Evolutionary conservation across 768 basidiomycete genomes (phyloP).

Genomic region (Lactarius sanguifluus): DNA sequence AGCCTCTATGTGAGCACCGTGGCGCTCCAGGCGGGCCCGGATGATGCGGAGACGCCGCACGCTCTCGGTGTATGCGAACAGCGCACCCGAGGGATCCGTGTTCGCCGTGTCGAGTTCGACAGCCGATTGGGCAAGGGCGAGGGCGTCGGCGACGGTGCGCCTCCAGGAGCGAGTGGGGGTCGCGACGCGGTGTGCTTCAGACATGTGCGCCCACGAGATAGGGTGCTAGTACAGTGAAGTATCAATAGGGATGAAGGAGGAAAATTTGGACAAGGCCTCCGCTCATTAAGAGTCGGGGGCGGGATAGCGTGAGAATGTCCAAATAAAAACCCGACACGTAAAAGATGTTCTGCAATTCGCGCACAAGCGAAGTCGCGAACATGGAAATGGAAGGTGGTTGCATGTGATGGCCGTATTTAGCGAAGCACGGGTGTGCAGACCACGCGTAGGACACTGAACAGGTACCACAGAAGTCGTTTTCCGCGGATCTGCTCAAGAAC

Average conservation of each 20-base stretch:
- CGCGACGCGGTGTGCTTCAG: neutral
- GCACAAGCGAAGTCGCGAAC: neutral
- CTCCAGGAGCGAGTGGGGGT: slow-evolving; percentile 20
- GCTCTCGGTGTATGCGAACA: slow-evolving; percentile 17
- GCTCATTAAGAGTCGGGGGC: neutral
- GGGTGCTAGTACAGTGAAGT: neutral
- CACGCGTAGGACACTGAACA: neutral
- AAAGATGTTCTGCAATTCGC: neutral
- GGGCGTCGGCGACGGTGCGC: slow-evolving; percentile 12
- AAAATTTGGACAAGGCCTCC: neutral
- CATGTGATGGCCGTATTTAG: neutral
- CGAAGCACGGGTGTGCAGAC: neutral
- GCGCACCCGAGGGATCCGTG: slow-evolving; percentile 12
- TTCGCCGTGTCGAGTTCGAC: slow-evolving; percentile 19
- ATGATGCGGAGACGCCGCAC: slow-evolving; percentile 17
- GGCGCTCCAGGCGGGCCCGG: slow-evolving; percentile 18
- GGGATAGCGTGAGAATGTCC: neutral
- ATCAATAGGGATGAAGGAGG: neutral
- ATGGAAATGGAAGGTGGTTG: neutral
- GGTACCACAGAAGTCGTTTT: neutral
- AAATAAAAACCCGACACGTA: neutral
- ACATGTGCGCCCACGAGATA: neutral
- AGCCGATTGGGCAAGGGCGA: slow-evolving; percentile 15
- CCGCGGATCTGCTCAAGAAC: neutral
- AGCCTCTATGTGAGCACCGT: slow-evolving; percentile 13